A percentile compares a stretch with the other conserved stretches of the same genome.
Evolutionary conservation across 257 asterid genomes (phyloP).

Genomic region (Fraxinus excelsior): DNA sequence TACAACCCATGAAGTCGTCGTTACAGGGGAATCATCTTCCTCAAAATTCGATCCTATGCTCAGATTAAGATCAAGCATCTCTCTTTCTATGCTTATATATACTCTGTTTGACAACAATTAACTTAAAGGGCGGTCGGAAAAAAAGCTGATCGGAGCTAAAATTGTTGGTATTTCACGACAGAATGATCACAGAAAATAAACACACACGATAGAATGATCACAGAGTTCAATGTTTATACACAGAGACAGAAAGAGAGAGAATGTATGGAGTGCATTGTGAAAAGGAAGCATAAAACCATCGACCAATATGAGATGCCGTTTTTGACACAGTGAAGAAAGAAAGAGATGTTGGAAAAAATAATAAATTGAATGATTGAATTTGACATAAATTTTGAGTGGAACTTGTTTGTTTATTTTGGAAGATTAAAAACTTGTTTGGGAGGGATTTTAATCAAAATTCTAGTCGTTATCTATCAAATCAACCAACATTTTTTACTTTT

Average conservation of each 20-base stretch:
- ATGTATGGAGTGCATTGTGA: conserved; percentile 9
- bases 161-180: background rate
- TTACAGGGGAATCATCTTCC: conserved; percentile 36
- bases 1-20: conserved; percentile 47
- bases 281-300: conserved; percentile 20
- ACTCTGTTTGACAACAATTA: background rate
- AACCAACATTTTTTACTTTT: no score
- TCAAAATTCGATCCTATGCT: conserved; percentile 30
- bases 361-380: no score
- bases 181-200: no score
- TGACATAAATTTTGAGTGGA: no score
- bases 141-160: background rate
- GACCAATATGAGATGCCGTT: background rate
- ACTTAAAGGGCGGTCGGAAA: background rate
- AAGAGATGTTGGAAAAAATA: background rate
- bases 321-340: background rate
- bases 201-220: background rate
- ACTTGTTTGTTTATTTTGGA: no score
- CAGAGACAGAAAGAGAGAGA: conserved; percentile 2
- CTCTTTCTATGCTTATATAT: background rate
- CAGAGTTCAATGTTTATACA: background rate
- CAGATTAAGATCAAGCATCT: conserved; percentile 71
- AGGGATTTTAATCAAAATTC: no score
- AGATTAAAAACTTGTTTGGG: no score
- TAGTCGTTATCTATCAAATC: no score